These are phyloP conservation scores for Sporisorium sorghi DNA, from an alignment of 1,284 basidiomycete genomes.

Conservation along the genomic window DNA sequence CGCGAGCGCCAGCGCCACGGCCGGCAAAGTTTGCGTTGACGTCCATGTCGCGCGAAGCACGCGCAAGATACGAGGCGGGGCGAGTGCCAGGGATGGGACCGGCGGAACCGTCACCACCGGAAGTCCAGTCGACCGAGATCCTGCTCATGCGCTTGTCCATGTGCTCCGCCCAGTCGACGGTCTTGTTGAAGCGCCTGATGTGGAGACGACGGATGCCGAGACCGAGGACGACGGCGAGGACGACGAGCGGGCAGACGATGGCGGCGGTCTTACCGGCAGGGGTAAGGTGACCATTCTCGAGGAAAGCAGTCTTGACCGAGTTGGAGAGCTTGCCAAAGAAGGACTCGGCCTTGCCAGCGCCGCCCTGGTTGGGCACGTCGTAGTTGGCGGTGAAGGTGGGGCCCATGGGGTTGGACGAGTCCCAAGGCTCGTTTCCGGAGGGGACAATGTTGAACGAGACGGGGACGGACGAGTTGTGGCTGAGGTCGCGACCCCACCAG, in stretches of 20 bases:
- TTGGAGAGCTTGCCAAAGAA: constrained; percentile 50
- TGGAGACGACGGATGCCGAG: constrained; percentile 63
- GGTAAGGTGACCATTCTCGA: constrained; percentile 54
- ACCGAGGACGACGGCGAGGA: constrained; percentile 53
- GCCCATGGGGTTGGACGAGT: constrained; percentile 63
- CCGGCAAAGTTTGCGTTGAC: constrained; percentile 45
- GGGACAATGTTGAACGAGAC: constrained; percentile 67
- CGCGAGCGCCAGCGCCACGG: constrained; percentile 48
- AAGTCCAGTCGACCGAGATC: constrained; percentile 64
- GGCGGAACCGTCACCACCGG: constrained; percentile 60
- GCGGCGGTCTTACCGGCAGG: constrained; percentile 62
- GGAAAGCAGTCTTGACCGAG: constrained; percentile 59
- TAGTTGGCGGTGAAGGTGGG: constrained; percentile 62
- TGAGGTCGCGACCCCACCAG: constrained; percentile 62
- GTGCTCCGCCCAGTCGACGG: constrained; percentile 66
- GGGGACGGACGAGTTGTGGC: constrained; percentile 42
- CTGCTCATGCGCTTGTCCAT: constrained; percentile 68
- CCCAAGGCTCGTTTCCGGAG: constrained; percentile 67
- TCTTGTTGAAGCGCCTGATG: constrained; percentile 67
- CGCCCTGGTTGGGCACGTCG: constrained; percentile 52
- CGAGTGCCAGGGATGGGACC: constrained; percentile 59
- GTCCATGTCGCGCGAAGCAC: constrained; percentile 53
- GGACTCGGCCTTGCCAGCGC: constrained; percentile 43
- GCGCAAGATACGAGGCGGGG: constrained; percentile 55
- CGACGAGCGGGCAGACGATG: constrained; percentile 63